Percentiles rank a stretch among this genome's conserved stretches.
Evolutionary conservation across 164 flowering plant genomes (phyloP).

Genomic region (Tetracentron sinense): DNA sequence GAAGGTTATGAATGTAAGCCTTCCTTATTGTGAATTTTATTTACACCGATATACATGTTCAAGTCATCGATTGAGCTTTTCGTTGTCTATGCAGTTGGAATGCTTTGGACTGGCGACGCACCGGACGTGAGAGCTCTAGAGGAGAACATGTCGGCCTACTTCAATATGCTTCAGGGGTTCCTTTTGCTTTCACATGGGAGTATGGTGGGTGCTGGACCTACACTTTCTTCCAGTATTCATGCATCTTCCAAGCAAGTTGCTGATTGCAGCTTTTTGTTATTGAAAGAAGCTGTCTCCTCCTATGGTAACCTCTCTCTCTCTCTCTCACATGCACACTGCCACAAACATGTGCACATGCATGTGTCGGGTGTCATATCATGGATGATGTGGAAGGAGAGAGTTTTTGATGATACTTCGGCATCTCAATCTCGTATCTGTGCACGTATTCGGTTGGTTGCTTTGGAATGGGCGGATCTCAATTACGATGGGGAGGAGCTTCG

Average conservation of each 20-base stretch:
- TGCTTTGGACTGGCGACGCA: slow-evolving; percentile 69
- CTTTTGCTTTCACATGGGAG: slow-evolving; percentile 73
- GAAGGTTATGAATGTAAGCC: background rate
- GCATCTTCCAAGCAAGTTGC: slow-evolving; percentile 67
- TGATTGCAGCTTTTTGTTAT: slow-evolving; percentile 58
- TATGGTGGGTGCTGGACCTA: slow-evolving; percentile 83
- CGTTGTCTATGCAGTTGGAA: slow-evolving; percentile 57
- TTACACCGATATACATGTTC: background rate
- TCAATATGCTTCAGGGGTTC: slow-evolving; percentile 76
- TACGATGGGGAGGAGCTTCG: no score
- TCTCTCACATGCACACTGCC: no score
- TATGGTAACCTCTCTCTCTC: slow-evolving; percentile 22
- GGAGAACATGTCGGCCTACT: slow-evolving; percentile 70
- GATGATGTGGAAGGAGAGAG: no score
- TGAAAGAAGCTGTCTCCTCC: slow-evolving; percentile 45
- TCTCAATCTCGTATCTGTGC: no score
- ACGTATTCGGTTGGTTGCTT: no score
- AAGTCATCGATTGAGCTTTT: slow-evolving; percentile 1
- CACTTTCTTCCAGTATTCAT: slow-evolving; percentile 56
- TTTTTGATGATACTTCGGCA: no score
- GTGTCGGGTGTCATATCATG: no score
- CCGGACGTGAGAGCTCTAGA: slow-evolving; percentile 52
- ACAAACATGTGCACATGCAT: no score
- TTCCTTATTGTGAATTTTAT: background rate
- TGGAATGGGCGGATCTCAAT: no score